phyloP scores from a whole-genome alignment of 495 filamentous ascomycete genomes.

The Penicillium flavigenum region DNA sequence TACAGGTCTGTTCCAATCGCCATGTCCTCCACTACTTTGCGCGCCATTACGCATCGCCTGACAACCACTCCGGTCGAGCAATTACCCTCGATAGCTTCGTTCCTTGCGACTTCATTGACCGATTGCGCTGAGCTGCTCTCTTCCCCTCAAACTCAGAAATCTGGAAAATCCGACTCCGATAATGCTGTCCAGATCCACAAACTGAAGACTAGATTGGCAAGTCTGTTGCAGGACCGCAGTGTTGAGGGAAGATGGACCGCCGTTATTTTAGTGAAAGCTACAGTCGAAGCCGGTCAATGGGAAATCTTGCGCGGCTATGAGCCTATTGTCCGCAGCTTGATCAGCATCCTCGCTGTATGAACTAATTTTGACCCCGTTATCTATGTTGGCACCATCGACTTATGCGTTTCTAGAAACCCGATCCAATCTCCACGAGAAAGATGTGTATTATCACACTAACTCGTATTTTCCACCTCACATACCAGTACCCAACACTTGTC shows the following conservation, averaged over 20 bases:
- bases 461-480: slow-evolving; percentile 77
- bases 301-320: slow-evolving; percentile 68
- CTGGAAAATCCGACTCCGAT: slow-evolving; percentile 58
- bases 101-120: slow-evolving; percentile 58
- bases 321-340: slow-evolving; percentile 69
- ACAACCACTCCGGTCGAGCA: slow-evolving; percentile 61
- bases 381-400: slow-evolving; percentile 11
- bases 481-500: slow-evolving; percentile 76
- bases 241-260: slow-evolving; percentile 72
- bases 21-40: slow-evolving; percentile 42
- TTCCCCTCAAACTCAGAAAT: slow-evolving; percentile 43
- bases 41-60: slow-evolving; percentile 65
- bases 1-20: not conserved
- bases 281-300: slow-evolving; percentile 77
- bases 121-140: slow-evolving; percentile 61
- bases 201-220: slow-evolving; percentile 72
- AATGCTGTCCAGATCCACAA: slow-evolving; percentile 66
- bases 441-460: slow-evolving; percentile 72
- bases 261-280: slow-evolving; percentile 73
- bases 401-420: slow-evolving; percentile 57
- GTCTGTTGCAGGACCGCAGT: slow-evolving; percentile 69
- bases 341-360: slow-evolving; percentile 67
- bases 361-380: not conserved
- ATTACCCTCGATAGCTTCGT: slow-evolving; percentile 61
- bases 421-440: slow-evolving; percentile 68